Evolutionary conservation across 2,329 filamentous ascomycete genomes (phyloP).

Genomic region (Cordyceps fumosorosea): DNA sequence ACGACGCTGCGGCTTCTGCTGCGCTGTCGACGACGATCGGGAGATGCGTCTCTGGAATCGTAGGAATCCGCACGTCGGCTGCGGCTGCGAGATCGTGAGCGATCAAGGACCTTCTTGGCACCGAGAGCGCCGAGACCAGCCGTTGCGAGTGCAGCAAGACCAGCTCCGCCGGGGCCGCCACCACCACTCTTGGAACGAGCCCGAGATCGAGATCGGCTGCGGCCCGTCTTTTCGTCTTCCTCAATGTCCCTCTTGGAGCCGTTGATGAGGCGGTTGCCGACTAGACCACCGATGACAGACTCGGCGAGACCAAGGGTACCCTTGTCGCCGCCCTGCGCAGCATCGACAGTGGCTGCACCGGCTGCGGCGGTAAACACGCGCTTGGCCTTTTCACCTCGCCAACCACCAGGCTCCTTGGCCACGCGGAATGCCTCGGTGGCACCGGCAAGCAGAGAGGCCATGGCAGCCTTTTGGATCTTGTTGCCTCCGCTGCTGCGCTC

Average conservation of each 20-base stretch:
- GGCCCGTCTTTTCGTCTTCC: conserved; percentile 51
- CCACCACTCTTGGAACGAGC: conserved; percentile 46
- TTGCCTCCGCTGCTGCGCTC: conserved; percentile 38
- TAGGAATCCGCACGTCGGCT: conserved; percentile 45
- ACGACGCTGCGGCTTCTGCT: conserved; percentile 61
- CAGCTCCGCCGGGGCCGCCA: conserved; percentile 37
- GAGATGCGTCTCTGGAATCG: conserved; percentile 37
- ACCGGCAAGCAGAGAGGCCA: conserved; percentile 83
- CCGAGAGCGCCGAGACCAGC: conserved; percentile 55
- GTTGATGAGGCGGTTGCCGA: conserved; percentile 79
- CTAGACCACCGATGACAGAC: conserved; percentile 80
- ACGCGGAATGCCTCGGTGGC: conserved; percentile 89
- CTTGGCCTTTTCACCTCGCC: conserved; percentile 88
- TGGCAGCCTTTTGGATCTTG: conserved; percentile 78
- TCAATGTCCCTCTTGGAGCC: conserved; percentile 64
- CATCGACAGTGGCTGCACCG: conserved; percentile 80
- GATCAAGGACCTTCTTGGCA: conserved; percentile 52
- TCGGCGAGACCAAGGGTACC: conserved; percentile 81
- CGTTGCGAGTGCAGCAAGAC: conserved; percentile 57
- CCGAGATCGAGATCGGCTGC: conserved; percentile 64
- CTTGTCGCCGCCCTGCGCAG: conserved; percentile 63
- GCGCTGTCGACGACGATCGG: conserved; percentile 37
- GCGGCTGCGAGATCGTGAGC: conserved; percentile 45
- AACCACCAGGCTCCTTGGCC: conserved; percentile 80
- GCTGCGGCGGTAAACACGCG: conserved; percentile 82